These are phyloP conservation scores for Russula foetens DNA, from an alignment of 768 basidiomycete species.

Conservation along the genomic window DNA sequence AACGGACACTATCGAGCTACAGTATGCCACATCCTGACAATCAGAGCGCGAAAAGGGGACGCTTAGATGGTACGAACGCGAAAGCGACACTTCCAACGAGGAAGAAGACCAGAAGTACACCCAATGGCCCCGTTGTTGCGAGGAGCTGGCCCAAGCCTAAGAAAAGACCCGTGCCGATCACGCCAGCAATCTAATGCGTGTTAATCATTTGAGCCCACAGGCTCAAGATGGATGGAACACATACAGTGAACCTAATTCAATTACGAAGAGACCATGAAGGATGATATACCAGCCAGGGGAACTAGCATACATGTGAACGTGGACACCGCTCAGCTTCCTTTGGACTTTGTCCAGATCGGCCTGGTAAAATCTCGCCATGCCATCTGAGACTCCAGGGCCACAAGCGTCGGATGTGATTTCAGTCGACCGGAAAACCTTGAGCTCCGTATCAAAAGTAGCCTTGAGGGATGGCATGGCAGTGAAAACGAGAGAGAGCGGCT, in stretches of 20 bases:
- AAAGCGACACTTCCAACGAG: conserved; percentile 26
- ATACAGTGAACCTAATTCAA: conserved; percentile 14
- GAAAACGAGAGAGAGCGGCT: neutral
- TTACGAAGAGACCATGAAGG: neutral
- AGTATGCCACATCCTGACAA: neutral
- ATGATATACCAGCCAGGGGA: neutral
- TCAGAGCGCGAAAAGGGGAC: neutral
- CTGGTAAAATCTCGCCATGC: conserved; percentile 5
- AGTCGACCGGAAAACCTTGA: neutral
- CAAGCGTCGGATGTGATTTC: neutral
- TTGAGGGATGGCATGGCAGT: neutral
- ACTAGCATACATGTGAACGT: conserved; percentile 16
- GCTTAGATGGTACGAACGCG: conserved; percentile 20
- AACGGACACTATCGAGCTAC: conserved; percentile 25
- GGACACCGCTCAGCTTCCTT: conserved; percentile 12
- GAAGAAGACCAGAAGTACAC: conserved; percentile 25
- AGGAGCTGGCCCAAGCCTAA: conserved; percentile 28
- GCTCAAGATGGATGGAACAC: neutral
- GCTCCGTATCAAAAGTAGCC: neutral
- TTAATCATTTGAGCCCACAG: neutral
- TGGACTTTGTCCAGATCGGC: conserved; percentile 13
- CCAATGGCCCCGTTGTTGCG: conserved; percentile 24
- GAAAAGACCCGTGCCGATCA: conserved; percentile 28
- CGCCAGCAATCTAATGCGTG: conserved; percentile 23
- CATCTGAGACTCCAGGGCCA: neutral